A percentile compares a stretch with the other conserved stretches of the same genome.
Conservation (phyloP, 441 rosid species). For the Croton setiger region DNA sequence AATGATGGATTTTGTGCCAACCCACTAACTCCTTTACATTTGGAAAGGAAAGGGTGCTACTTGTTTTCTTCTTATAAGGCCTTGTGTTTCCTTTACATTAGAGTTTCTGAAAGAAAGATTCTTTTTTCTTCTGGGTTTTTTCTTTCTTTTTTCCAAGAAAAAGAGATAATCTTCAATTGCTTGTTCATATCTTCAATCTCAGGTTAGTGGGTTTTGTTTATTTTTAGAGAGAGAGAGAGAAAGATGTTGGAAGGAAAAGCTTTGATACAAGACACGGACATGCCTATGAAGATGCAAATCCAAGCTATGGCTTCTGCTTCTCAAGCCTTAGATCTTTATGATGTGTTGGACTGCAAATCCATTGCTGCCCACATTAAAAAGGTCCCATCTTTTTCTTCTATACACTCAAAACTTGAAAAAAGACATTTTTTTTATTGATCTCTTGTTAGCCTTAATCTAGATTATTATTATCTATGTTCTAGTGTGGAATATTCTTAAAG, state of each 20-base stretch:
- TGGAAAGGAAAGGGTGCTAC: background rate
- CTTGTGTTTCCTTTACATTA: conserved; percentile 16
- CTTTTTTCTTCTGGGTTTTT: background rate
- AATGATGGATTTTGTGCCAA: conserved; percentile 21
- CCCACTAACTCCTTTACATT: background rate
- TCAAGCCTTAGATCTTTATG: conserved; percentile 74
- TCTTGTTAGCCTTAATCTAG: background rate
- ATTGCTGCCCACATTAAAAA: conserved; percentile 79
- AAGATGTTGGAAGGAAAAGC: conserved; percentile 92
- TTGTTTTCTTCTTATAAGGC: background rate
- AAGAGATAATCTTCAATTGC: background rate
- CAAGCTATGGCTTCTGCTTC: conserved; percentile 84
- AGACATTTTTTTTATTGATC: background rate
- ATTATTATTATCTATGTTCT: background rate
- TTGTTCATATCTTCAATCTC: background rate
- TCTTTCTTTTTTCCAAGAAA: background rate
- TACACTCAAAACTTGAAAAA: background rate
- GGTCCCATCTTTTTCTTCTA: conserved; percentile 34
- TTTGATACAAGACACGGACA: conserved; percentile 74
- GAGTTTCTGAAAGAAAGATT: too few relatives aligned
- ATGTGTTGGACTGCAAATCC: conserved; percentile 62
- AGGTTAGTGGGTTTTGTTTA: background rate
- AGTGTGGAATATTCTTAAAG: background rate
- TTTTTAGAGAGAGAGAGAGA: background rate
- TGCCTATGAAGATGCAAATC: conserved; percentile 84